Evolutionary conservation across 257 asterid species (phyloP), one percentile per base, ranked within the genome.

Genomic region (Przewalskia tangutica): DNA sequence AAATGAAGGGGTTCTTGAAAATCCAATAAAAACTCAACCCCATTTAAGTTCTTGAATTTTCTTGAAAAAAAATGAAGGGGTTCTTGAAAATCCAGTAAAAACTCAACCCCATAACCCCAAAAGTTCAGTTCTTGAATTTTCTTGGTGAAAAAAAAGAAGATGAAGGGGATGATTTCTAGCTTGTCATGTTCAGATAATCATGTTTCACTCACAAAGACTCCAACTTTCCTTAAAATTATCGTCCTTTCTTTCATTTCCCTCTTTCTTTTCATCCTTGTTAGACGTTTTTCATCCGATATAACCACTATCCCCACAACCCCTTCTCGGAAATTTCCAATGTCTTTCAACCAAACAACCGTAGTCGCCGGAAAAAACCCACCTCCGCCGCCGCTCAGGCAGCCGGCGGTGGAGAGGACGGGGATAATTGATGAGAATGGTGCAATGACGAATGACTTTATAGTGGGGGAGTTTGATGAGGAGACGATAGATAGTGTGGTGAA

Each of bases 371-470:
- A 84, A 8, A 67, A 66, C 2, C 65, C 88, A 18, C 67, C 84
- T 4, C 87, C 85, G 27, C 82, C 83, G 5, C 77, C 81, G 36
- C 4, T 36, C n/a, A 79, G 50, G 79, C 17, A n/a, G 48, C 71
- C 48, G 84, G 63, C 73, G 80, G 17, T 89, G 82, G 94, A 89
- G 85, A 83, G 92, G 70, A 90, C 94, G 10, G 94, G 94, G 88
- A 90, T 92, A 53, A 76, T 92, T 77, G 89, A 92, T 77, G 93
- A 92, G 85, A 83, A 86, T 59, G 97, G 97, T 10, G 42, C 85
- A 65, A 91, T 91, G 96, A 84, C 91, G 4, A 86, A 82, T 38
- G 89, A 90, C 77, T 91, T 91, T 68, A 23, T 85, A 2, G 89
- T 91, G 17, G 96, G 96, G 54, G 89, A 89, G 17, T 88, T 88